Conservation (phyloP, 129 eudicot species). For the Flaveria trinervia region DNA sequence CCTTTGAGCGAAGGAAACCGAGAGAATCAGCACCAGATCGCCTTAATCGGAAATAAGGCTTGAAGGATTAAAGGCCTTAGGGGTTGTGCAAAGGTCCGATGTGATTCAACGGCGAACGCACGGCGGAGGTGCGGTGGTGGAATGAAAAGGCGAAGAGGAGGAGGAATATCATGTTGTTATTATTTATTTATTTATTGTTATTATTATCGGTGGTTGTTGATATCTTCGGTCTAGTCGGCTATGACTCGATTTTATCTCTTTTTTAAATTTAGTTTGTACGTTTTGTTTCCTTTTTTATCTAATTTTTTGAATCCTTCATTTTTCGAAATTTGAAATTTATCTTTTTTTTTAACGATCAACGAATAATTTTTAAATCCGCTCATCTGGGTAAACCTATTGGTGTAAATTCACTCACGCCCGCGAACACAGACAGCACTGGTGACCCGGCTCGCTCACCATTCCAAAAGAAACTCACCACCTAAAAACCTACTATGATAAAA, state of each 20-base stretch:
- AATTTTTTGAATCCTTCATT: neutral
- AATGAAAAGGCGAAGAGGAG: conserved; percentile 10
- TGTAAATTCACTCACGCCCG: too few species aligned
- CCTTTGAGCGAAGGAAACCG: conserved; percentile 14
- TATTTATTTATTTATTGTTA: neutral
- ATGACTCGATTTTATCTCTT: conserved; percentile 5
- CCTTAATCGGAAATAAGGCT: neutral
- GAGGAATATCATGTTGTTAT: conserved; percentile 17
- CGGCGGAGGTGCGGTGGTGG: conserved; percentile 25
- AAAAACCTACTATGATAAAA: too few species aligned
- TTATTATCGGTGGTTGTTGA: conserved; percentile 24
- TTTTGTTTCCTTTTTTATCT: conserved; percentile 11
- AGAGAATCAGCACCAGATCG: conserved; percentile 24
- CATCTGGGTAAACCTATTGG: too few species aligned
- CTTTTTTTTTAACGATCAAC: too few species aligned
- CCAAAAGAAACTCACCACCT: too few species aligned
- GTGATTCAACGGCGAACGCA: conserved; percentile 18
- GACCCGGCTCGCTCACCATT: too few species aligned
- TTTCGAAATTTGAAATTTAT: too few species aligned
- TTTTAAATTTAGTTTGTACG: neutral
- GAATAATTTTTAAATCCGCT: too few species aligned
- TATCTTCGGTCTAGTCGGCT: conserved; percentile 36
- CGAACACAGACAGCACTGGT: too few species aligned
- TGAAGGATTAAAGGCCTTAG: conserved; percentile 5
- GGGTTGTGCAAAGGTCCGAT: conserved; percentile 2